A percentile compares a stretch with the other conserved stretches of the same genome.
phyloP scores from a whole-genome alignment of 441 rosid species.

The Erodium moschatum region DNA sequence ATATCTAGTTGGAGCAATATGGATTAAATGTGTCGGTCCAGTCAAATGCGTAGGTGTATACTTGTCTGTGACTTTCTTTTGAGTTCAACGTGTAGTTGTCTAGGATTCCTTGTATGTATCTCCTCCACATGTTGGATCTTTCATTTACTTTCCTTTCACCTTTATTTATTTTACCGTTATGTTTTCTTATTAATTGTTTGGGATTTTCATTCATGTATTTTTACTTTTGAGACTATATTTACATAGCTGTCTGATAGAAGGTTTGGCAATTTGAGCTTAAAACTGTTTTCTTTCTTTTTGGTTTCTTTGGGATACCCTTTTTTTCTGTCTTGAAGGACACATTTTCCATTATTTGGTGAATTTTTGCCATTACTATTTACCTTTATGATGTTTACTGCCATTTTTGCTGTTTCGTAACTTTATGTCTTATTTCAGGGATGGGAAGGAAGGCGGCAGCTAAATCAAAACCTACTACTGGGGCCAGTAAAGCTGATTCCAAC shows the following conservation, averaged over 20 bases:
- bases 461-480: conserved; percentile 11
- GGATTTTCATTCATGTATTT: neutral
- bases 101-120: neutral
- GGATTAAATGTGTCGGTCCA: neutral
- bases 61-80: neutral
- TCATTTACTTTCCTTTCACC: neutral
- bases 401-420: neutral
- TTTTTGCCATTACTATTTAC: neutral
- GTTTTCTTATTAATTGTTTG: neutral
- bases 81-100: neutral
- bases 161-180: neutral
- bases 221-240: neutral
- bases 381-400: neutral
- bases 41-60: neutral
- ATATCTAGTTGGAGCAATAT: neutral
- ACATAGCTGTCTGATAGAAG: neutral
- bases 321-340: neutral
- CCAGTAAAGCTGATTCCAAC: conserved; percentile 15
- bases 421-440: conserved; percentile 18
- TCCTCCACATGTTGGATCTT: neutral
- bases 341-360: neutral
- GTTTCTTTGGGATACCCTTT: neutral
- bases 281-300: neutral
- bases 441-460: conserved; percentile 13
- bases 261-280: neutral